Percentiles rank a stretch among this genome's conserved stretches.
These are phyloP conservation scores for Rhizomucor miehei DNA, from an alignment of 371 early-diverging fungal genomes.

Conservation along the genomic window DNA sequence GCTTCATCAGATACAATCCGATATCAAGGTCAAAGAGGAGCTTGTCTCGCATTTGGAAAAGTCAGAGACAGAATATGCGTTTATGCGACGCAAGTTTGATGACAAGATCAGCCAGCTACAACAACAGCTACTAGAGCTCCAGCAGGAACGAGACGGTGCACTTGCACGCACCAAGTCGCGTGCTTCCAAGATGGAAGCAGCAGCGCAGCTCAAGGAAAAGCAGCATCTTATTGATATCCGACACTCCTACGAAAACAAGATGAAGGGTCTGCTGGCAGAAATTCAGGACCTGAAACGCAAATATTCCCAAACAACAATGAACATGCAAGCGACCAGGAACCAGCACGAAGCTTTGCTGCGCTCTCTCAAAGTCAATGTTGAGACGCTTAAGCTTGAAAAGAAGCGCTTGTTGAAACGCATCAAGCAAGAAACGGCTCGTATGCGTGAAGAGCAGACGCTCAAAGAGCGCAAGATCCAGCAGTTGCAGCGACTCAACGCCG, in stretches of 20 bases:
- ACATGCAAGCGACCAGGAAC: constrained; percentile 53
- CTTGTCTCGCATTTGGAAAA: constrained; percentile 58
- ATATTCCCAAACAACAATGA: constrained; percentile 53
- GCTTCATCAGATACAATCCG: constrained; percentile 68
- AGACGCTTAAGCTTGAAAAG: constrained; percentile 74
- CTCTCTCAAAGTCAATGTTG: constrained; percentile 52
- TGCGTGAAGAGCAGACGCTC: constrained; percentile 61
- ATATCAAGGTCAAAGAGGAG: constrained; percentile 68
- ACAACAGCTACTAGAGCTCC: constrained; percentile 51
- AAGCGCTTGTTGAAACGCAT: constrained; percentile 75
- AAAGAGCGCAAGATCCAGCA: constrained; percentile 75
- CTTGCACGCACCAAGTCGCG: constrained; percentile 28
- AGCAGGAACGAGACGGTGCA: constrained; percentile 69
- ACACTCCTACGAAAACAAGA: constrained; percentile 66
- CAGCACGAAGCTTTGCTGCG: constrained; percentile 54
- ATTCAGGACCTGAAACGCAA: constrained; percentile 63
- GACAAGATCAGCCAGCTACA: constrained; percentile 61
- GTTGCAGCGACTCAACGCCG: constrained; percentile 70
- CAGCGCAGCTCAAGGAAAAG: constrained; percentile 19
- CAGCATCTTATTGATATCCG: constrained; percentile 32
- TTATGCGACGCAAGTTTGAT: constrained; percentile 72
- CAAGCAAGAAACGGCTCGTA: constrained; percentile 67
- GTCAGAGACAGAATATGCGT: constrained; percentile 53
- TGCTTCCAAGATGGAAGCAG: constrained; percentile 16
- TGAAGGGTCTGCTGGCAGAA: constrained; percentile 64